phyloP scores from a whole-genome alignment of 1,284 basidiomycete species.

The Cutaneotrichosporon sp. region DNA sequence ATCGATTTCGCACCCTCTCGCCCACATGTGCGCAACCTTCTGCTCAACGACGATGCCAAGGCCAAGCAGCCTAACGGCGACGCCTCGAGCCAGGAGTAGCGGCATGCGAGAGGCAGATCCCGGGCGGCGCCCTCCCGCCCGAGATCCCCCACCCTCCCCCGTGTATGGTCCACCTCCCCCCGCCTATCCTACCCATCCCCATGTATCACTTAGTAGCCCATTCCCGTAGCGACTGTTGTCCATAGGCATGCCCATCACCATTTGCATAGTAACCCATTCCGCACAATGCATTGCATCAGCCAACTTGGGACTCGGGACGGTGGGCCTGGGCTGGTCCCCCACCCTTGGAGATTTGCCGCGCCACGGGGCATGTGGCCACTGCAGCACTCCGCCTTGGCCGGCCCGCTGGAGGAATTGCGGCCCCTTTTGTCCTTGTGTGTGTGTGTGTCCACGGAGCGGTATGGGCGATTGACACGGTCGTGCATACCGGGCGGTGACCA shows the following conservation, averaged over 20 bases:
- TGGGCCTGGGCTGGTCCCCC: background rate
- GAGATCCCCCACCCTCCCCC: background rate
- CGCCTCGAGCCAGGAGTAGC: background rate
- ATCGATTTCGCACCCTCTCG: conserved; percentile 21
- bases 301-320: background rate
- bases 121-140: background rate
- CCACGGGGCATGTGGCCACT: background rate
- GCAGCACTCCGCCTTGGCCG: too few relatives aligned
- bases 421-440: background rate
- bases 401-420: background rate
- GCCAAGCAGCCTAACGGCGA: background rate
- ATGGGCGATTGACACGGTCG: too few relatives aligned
- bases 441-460: background rate
- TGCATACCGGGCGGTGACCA: too few relatives aligned
- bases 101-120: background rate
- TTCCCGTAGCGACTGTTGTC: background rate
- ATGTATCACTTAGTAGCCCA: conserved; percentile 7
- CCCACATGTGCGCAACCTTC: conserved; percentile 17
- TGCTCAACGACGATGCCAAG: conserved; percentile 4
- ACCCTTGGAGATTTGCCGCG: background rate
- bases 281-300: conserved; percentile 9
- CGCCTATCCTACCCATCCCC: background rate
- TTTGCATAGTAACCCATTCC: background rate
- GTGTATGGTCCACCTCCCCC: background rate
- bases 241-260: background rate